A percentile compares a stretch with the other conserved stretches of the same genome.
Conservation (phyloP, 2,329 filamentous ascomycete species). For the Penicillium brasilianum region DNA sequence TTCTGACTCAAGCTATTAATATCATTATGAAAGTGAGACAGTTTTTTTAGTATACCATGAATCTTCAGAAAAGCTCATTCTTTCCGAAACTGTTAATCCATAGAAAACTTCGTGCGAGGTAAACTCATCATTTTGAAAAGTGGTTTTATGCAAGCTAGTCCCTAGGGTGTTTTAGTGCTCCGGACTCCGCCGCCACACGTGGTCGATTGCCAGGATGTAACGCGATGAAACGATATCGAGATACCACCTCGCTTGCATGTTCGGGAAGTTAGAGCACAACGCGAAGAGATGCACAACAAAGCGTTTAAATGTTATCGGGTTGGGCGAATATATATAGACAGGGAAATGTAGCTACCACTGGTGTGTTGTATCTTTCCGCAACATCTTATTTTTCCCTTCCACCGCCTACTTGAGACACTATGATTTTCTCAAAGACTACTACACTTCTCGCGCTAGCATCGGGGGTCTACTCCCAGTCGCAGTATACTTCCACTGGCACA, state of each 20-base stretch:
- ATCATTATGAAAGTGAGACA: neutral
- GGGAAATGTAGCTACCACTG: too few species aligned
- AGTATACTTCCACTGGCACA: conserved; percentile 8
- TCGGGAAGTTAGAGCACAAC: neutral
- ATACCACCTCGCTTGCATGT: conserved; percentile 3
- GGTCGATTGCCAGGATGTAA: conserved; percentile 1
- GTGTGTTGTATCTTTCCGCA: neutral
- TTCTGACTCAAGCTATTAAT: neutral
- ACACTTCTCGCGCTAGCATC: neutral
- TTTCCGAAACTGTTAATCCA: neutral
- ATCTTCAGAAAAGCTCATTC: too few species aligned
- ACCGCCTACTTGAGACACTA: neutral
- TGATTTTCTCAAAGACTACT: conserved; percentile 3
- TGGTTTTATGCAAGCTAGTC: neutral
- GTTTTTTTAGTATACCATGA: neutral
- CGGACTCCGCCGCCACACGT: conserved; percentile 5
- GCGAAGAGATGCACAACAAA: neutral
- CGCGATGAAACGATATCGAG: neutral
- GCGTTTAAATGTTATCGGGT: neutral
- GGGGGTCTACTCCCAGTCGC: conserved; percentile 2
- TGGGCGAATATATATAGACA: neutral
- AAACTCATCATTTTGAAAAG: neutral
- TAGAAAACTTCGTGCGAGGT: neutral
- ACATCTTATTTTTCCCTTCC: neutral
- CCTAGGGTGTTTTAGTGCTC: conserved; percentile 4